A percentile compares a stretch with the other conserved stretches of the same genome.
These are phyloP conservation scores for Pseudogymnoascus pannorum DNA, from an alignment of 2,329 filamentous ascomycete genomes.

Conservation along the genomic window DNA sequence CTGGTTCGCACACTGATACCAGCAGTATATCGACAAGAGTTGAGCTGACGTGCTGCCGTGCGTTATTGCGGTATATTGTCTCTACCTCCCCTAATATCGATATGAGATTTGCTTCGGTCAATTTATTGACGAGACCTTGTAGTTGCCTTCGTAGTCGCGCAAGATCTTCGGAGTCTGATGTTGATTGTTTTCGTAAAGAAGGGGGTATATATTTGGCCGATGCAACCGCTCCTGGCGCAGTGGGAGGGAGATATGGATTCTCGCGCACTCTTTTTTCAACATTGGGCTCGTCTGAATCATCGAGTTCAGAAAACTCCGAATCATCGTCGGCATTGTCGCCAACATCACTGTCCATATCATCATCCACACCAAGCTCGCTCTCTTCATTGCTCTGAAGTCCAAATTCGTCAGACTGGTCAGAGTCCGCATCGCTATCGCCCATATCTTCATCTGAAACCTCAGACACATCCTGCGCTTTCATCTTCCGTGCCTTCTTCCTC, in stretches of 20 bases:
- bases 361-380: constrained; percentile 32
- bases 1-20: constrained; percentile 70
- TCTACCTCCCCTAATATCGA: constrained; percentile 79
- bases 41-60: constrained; percentile 82
- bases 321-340: constrained; percentile 22
- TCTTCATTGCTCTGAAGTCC: constrained; percentile 19
- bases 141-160: constrained; percentile 68
- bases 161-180: constrained; percentile 59
- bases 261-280: constrained; percentile 51
- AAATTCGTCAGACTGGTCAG: constrained; percentile 20
- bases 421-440: constrained; percentile 25
- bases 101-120: constrained; percentile 84
- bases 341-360: constrained; percentile 30
- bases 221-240: constrained; percentile 37
- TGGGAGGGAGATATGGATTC: constrained; percentile 82
- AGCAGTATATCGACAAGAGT: constrained; percentile 71
- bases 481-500: constrained; percentile 39
- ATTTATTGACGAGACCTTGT: constrained; percentile 83
- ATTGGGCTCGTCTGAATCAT: constrained; percentile 26
- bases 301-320: constrained; percentile 25
- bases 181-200: constrained; percentile 60
- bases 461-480: constrained; percentile 20
- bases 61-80: constrained; percentile 72
- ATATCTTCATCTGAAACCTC: constrained; percentile 23
- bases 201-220: constrained; percentile 84